These are phyloP conservation scores for Wickerhamiella pararugosa DNA, from an alignment of 1,139 yeast species.

Conservation along the genomic window DNA sequence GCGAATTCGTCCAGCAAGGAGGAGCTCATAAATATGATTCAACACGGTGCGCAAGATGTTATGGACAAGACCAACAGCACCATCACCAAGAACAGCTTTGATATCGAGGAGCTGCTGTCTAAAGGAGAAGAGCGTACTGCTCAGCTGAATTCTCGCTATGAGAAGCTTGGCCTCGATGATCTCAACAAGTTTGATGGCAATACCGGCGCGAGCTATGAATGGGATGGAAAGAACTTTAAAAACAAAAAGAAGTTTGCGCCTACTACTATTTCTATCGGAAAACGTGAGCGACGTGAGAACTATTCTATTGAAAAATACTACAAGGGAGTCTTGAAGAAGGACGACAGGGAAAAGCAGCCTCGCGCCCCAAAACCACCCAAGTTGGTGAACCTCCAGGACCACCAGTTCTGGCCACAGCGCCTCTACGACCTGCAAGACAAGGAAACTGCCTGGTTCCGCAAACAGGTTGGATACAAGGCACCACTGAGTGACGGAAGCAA, in stretches of 20 bases:
- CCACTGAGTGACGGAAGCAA: slow-evolving; percentile 34
- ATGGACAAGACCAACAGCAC: slow-evolving; percentile 32
- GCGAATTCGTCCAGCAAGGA: slow-evolving; percentile 42
- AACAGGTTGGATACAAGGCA: slow-evolving; percentile 52
- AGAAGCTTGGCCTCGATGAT: slow-evolving; percentile 79
- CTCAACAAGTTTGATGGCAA: slow-evolving; percentile 80
- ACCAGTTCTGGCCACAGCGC: slow-evolving; percentile 68
- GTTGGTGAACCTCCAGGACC: slow-evolving; percentile 47
- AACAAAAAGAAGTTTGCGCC: slow-evolving; percentile 18
- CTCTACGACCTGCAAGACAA: slow-evolving; percentile 52
- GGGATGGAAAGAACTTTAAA: slow-evolving; percentile 93
- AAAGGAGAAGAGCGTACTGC: slow-evolving; percentile 75
- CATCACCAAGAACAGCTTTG: slow-evolving; percentile 36
- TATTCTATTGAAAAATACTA: slow-evolving; percentile 83
- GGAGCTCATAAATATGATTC: slow-evolving; percentile 87
- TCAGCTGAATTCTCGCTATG: slow-evolving; percentile 60
- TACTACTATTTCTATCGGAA: slow-evolving; percentile 52
- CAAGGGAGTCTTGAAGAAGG: slow-evolving; percentile 45
- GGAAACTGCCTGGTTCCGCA: slow-evolving; percentile 65
- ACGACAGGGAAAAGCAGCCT: slow-evolving; percentile 26
- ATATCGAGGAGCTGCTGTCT: slow-evolving; percentile 63
- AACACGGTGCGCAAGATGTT: slow-evolving; percentile 86
- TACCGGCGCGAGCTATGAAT: slow-evolving; percentile 64
- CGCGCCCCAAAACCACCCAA: slow-evolving; percentile 30
- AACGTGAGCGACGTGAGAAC: slow-evolving; percentile 79